Evolutionary conservation across 768 basidiomycete species (phyloP).

Genomic region (Candolleomyces aberdarensis): DNA sequence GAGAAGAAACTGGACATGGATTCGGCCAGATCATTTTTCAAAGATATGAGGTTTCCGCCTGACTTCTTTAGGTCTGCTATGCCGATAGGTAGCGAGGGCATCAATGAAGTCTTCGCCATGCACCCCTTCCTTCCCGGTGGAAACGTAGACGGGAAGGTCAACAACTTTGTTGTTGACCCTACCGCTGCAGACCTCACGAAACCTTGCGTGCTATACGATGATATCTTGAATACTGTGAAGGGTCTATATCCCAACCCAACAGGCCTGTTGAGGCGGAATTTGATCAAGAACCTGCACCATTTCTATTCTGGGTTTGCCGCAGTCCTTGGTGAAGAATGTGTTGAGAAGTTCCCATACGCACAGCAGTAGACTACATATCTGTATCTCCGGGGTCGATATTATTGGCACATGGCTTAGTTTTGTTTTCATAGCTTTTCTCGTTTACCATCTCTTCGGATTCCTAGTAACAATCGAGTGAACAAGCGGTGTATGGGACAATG

Average conservation of each 20-base stretch:
- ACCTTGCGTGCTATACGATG: conserved; percentile 12
- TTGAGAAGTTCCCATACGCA: too few relatives aligned
- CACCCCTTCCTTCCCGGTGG: conserved; percentile 14
- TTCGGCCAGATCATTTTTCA: conserved; percentile 16
- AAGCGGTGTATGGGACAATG: too few relatives aligned
- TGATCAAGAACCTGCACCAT: conserved; percentile 9
- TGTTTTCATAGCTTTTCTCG: too few relatives aligned
- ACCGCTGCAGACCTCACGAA: conserved; percentile 6
- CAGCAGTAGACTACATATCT: too few relatives aligned
- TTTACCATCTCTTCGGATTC: too few relatives aligned
- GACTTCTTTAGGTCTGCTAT: conserved; percentile 11
- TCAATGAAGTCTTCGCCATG: not conserved
- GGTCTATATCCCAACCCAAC: conserved; percentile 16
- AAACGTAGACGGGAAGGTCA: conserved; percentile 12
- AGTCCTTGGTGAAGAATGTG: too few relatives aligned
- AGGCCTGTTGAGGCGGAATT: conserved; percentile 9
- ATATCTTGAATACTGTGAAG: conserved; percentile 15
- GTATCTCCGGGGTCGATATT: too few relatives aligned
- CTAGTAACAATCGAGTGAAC: too few relatives aligned
- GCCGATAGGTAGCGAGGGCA: not conserved
- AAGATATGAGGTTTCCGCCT: conserved; percentile 9
- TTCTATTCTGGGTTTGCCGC: too few relatives aligned
- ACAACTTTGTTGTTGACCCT: conserved; percentile 11
- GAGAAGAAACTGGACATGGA: conserved; percentile 11
- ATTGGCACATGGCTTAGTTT: too few relatives aligned